These are phyloP conservation scores for Platanus orientalis DNA, from an alignment of 164 flowering plant species.

Conservation along the genomic window DNA sequence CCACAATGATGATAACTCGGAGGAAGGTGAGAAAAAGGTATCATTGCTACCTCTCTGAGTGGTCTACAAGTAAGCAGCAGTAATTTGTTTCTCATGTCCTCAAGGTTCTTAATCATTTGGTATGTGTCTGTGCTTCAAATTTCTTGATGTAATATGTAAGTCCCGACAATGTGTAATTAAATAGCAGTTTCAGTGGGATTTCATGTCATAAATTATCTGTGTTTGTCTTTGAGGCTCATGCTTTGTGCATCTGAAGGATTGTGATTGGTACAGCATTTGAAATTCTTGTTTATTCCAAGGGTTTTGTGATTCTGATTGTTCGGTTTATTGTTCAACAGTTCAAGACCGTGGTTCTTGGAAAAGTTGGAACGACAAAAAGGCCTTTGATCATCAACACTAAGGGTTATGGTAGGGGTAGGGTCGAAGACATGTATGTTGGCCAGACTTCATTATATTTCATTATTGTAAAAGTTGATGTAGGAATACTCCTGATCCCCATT, in stretches of 20 bases:
- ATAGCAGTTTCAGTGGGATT: slow-evolving; percentile 4
- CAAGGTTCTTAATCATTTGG: slow-evolving; percentile 8
- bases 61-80: background rate
- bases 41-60: background rate
- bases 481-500: no score
- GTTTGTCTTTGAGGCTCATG: background rate
- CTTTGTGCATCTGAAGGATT: no score
- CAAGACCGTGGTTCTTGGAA: background rate
- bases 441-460: no score
- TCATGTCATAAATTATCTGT: slow-evolving; percentile 3
- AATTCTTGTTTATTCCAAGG: background rate
- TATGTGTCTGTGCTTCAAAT: slow-evolving; percentile 4
- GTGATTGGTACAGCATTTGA: no score
- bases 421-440: no score
- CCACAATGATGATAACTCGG: background rate
- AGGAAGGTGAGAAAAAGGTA: background rate
- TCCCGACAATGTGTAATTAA: background rate
- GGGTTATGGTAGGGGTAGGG: no score
- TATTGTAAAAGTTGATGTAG: no score
- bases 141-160: background rate
- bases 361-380: no score
- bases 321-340: background rate
- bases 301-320: background rate
- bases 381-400: no score
- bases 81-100: slow-evolving; percentile 2